A percentile compares a stretch with the other conserved stretches of the same genome.
phyloP scores from a whole-genome alignment of 2,329 filamentous ascomycete species.

The Aspergillus awamori region DNA sequence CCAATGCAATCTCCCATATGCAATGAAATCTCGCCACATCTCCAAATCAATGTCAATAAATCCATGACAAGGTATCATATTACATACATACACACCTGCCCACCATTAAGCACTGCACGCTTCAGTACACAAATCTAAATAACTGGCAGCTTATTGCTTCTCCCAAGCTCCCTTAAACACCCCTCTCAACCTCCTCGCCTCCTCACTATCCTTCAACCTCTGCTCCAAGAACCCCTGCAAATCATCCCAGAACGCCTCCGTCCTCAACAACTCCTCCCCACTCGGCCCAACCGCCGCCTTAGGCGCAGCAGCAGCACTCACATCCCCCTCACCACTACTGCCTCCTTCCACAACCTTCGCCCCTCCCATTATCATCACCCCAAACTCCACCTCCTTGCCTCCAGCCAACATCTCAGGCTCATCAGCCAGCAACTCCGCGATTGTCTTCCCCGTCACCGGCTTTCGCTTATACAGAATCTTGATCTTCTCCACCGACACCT shows the following conservation, averaged over 20 bases:
- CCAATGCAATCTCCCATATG: not conserved
- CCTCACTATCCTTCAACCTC: constrained; percentile 70
- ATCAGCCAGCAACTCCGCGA: constrained; percentile 70
- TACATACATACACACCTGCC: not conserved
- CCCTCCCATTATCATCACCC: constrained; percentile 85
- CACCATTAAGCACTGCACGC: not conserved
- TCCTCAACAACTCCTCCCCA: constrained; percentile 64
- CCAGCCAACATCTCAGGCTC: constrained; percentile 49
- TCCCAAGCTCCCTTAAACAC: constrained; percentile 73
- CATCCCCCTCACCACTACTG: constrained; percentile 30
- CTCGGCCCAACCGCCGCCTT: constrained; percentile 57
- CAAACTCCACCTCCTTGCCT: constrained; percentile 68
- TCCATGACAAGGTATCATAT: constrained; percentile 10
- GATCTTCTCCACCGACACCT: constrained; percentile 67
- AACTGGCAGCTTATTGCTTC: constrained; percentile 7
- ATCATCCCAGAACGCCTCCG: constrained; percentile 83
- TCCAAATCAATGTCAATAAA: not conserved
- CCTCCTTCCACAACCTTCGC: constrained; percentile 47
- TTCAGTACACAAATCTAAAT: not conserved
- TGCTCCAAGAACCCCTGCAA: constrained; percentile 78
- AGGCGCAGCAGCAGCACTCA: constrained; percentile 18
- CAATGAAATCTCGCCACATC: not conserved
- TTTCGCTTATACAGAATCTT: constrained; percentile 87
- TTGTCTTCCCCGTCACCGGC: constrained; percentile 69
- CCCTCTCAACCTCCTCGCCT: constrained; percentile 65